Percentiles rank a stretch among this genome's conserved stretches.
Evolutionary conservation across 306 rosid species (phyloP).

Genomic region (Herpetospermum pedunculosum): DNA sequence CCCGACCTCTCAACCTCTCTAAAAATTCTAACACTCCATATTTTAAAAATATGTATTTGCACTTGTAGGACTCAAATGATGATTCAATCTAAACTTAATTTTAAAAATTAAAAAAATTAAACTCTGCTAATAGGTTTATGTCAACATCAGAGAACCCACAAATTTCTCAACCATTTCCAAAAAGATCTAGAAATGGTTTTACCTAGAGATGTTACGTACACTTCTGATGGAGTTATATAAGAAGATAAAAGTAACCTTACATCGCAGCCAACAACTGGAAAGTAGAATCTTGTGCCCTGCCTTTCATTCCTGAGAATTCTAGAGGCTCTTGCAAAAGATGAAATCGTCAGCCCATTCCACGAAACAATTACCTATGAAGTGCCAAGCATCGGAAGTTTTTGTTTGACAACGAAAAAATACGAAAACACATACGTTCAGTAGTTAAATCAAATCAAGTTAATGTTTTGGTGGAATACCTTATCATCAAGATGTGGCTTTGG

Average conservation of each 20-base stretch:
- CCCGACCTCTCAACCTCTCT: no score
- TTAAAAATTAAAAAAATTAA: neutral
- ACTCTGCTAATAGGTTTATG: neutral
- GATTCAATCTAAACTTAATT: neutral
- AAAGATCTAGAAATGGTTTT: neutral
- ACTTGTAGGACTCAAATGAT: neutral
- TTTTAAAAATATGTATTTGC: neutral
- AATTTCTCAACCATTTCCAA: neutral
- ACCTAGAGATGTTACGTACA: neutral
- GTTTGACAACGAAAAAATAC: conserved; percentile 1
- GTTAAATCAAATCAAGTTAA: neutral
- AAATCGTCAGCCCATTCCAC: conserved; percentile 87
- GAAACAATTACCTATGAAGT: conserved; percentile 75
- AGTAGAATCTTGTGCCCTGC: conserved; percentile 48
- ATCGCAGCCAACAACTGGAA: conserved; percentile 65
- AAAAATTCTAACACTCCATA: no score
- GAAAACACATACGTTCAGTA: neutral
- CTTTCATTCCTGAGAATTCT: conserved; percentile 57
- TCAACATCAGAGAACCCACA: neutral
- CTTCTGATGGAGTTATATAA: neutral
- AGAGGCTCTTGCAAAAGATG: conserved; percentile 92
- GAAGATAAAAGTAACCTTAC: conserved; percentile 36
- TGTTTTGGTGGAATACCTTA: conserved; percentile 32
- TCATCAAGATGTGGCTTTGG: conserved; percentile 93
- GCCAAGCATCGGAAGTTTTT: conserved; percentile 9